Evolutionary conservation across 495 filamentous ascomycete species (phyloP), one percentile per base, ranked within the genome.

Genomic region (Lasiosphaeria ovina): DNA sequence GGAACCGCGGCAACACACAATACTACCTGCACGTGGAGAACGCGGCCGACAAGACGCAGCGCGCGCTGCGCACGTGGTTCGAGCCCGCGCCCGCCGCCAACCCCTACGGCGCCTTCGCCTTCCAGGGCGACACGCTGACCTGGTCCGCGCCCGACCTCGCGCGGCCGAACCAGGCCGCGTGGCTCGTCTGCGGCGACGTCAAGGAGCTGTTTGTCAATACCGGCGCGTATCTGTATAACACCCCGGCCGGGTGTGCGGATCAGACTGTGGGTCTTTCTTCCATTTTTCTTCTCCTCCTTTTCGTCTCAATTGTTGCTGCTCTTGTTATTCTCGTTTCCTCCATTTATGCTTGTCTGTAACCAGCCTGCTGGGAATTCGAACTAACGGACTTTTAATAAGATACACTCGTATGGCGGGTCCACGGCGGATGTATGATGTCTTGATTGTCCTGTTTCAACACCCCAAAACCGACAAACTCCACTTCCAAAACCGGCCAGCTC

Each of bases 201-300:
- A 64, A 68, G 57, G 57, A 65, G 60, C 54, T 83, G 50, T 82
- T 75, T 62, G 72, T 81, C 58, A 83, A 83, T 55, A 67, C 80
- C 49, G 79, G 80, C 3, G 72, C 73, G 40, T 83, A 81, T 68
- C 50, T 64, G 38, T 82, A 80, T 63, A 50, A 72, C 55, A 82
- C 77, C 40, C 79, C 79, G 14, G 69, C 66, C 31, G 80, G 80
- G 32, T 82, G 79, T 70, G 71, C 69, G 51, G 80, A 82, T 71
- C 71, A 81, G 67, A 81, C 78, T 60, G 74, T 75, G 55, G 69
- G 74, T 70, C 32, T 35, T 47, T 47, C 5, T 14, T 47, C 7
- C 38, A 42, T 42, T 11, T 47, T 47, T n/a, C 5, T 1, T 14
- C 4, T n/a, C 16, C 16, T 1, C 11, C 44, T 11, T 5, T n/a